A percentile compares a stretch with the other conserved stretches of the same genome.
These are phyloP conservation scores for Glycyrrhiza uralensis DNA, from an alignment of 306 rosid genomes.

Conservation along the genomic window DNA sequence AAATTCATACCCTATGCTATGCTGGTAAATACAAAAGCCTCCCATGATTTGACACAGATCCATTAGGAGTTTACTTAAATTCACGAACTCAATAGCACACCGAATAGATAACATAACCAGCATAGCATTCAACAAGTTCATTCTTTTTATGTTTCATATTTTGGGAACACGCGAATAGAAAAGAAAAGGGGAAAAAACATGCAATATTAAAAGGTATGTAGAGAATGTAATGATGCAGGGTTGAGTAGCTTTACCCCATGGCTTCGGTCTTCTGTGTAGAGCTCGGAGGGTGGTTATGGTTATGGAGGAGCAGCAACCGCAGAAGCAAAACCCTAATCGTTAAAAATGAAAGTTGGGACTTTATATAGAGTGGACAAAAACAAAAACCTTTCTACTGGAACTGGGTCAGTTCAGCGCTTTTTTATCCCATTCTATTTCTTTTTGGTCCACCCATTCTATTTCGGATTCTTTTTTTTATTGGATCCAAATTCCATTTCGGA, in stretches of 20 bases:
- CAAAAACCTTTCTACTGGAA: too few relatives aligned
- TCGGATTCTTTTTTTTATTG: too few relatives aligned
- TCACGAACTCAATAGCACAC: not conserved
- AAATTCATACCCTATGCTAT: not conserved
- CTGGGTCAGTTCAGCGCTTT: too few relatives aligned
- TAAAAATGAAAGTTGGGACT: rapidly evolving
- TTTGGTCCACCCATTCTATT: too few relatives aligned
- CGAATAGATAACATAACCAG: not conserved
- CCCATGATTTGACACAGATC: not conserved
- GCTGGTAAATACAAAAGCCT: not conserved
- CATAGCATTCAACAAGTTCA: not conserved
- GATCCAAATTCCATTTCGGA: too few relatives aligned
- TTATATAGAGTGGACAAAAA: slow-evolving; percentile 14
- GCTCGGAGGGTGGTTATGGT: not conserved
- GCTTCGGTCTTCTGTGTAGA: slow-evolving; percentile 15
- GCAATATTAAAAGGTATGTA: not conserved
- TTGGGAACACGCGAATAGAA: not conserved
- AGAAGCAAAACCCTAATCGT: slow-evolving; percentile 42
- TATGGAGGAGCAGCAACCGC: slow-evolving; percentile 7
- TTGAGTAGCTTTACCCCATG: slow-evolving; percentile 47
- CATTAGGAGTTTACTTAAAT: not conserved
- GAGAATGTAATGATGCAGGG: not conserved
- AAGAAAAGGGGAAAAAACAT: not conserved
- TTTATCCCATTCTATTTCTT: too few relatives aligned
- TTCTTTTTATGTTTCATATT: not conserved